A percentile compares a stretch with the other conserved stretches of the same genome.
Evolutionary conservation across 176 grass and related monocot genomes (phyloP).

Genomic region (Pontederia crassipes): DNA sequence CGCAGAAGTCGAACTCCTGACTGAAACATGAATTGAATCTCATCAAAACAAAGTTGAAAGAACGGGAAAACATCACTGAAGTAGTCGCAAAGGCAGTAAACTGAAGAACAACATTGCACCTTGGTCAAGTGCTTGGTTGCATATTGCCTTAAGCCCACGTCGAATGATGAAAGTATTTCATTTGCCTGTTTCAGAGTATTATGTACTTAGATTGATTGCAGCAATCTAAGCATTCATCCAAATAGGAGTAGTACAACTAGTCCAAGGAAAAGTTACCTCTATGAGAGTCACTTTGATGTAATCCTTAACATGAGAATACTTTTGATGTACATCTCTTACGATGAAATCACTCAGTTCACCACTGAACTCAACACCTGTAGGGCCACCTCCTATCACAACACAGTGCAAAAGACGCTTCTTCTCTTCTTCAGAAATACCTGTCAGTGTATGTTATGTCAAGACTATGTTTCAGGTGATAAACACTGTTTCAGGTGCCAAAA

Average conservation of each 20-base stretch:
- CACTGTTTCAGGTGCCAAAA: background rate
- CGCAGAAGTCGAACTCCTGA: constrained; percentile 64
- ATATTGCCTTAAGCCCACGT: constrained; percentile 61
- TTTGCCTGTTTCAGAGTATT: constrained; percentile 35
- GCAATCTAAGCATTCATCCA: background rate
- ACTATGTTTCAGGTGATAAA: background rate
- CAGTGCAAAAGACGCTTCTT: constrained; percentile 68
- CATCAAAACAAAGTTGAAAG: background rate
- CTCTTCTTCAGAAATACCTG: constrained; percentile 66
- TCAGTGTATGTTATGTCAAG: background rate
- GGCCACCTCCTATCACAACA: constrained; percentile 80
- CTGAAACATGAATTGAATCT: constrained; percentile 25
- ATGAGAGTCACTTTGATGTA: constrained; percentile 88
- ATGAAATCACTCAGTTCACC: constrained; percentile 97
- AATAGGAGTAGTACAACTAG: background rate
- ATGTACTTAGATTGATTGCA: background rate
- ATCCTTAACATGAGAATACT: constrained; percentile 77
- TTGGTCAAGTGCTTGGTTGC: constrained; percentile 73
- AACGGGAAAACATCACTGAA: too few species aligned
- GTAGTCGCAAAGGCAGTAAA: background rate
- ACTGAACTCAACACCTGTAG: constrained; percentile 91
- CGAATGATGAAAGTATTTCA: constrained; percentile 85
- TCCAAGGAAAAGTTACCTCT: constrained; percentile 33
- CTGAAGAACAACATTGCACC: constrained; percentile 14
- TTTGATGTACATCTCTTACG: constrained; percentile 58